phyloP scores from a whole-genome alignment of 2,329 filamentous ascomycete species.

The Diaporthe amygdali region DNA sequence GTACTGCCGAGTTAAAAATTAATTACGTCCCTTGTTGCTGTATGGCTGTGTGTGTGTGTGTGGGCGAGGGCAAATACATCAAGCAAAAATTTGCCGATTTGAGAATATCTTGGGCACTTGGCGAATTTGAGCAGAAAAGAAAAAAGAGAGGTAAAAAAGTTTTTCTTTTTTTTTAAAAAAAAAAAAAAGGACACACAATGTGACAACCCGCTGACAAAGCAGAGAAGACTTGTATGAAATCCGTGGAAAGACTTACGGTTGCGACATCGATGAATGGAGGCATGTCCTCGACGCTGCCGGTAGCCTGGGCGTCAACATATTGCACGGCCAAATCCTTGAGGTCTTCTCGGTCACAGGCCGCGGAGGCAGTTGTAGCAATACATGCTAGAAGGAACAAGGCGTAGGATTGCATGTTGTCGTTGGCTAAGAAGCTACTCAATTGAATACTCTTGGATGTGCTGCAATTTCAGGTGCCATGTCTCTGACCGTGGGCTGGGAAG shows the following conservation, averaged over 20 bases:
- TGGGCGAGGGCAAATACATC: no score
- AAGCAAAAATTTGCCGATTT: no score
- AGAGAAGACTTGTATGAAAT: neutral
- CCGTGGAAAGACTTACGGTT: neutral
- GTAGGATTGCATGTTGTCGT: neutral
- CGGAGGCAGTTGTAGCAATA: neutral
- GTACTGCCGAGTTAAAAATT: constrained; percentile 8
- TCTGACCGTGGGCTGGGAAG: neutral
- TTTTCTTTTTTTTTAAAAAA: no score
- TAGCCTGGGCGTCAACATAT: neutral
- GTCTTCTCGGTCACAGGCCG: neutral
- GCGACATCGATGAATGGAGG: neutral
- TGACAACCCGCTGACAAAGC: no score
- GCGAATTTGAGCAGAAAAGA: no score
- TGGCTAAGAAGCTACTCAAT: neutral
- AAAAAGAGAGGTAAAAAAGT: no score
- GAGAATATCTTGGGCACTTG: no score
- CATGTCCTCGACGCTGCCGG: constrained; percentile 3
- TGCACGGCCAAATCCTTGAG: neutral
- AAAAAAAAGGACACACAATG: no score
- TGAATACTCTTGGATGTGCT: neutral
- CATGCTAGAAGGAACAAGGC: constrained; percentile 1
- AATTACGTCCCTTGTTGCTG: no score
- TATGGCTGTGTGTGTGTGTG: no score
- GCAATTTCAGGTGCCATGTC: neutral